These are phyloP conservation scores for Boletus sp. DNA, from an alignment of 768 basidiomycete species.

Conservation along the genomic window DNA sequence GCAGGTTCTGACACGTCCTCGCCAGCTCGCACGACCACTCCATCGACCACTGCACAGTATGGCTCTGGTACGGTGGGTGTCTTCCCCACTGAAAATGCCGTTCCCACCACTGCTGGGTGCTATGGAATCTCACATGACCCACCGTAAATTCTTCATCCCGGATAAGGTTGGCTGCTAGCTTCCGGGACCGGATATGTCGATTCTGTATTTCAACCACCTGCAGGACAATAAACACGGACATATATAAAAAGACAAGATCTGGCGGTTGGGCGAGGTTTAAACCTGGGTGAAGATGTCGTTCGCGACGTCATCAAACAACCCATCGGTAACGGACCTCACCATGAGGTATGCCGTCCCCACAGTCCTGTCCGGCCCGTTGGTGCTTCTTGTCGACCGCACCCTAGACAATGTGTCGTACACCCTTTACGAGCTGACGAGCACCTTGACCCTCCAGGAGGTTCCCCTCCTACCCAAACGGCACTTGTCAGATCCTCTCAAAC, in stretches of 20 bases:
- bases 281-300: conserved; percentile 46
- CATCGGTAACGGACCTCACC: conserved; percentile 62
- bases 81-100: conserved; percentile 45
- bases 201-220: background rate
- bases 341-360: conserved; percentile 29
- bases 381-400: background rate
- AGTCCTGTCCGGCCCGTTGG: background rate
- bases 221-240: too few species aligned
- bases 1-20: conserved; percentile 46
- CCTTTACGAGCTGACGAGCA: conserved; percentile 54
- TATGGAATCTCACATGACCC: conserved; percentile 66
- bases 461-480: conserved; percentile 42
- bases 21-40: background rate
- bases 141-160: conserved; percentile 62
- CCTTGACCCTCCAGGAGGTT: conserved; percentile 60
- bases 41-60: conserved; percentile 36
- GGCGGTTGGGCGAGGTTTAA: conserved; percentile 50
- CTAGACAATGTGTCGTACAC: conserved; percentile 49
- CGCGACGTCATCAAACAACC: conserved; percentile 61
- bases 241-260: conserved; percentile 49
- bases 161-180: conserved; percentile 51
- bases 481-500: conserved; percentile 48
- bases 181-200: background rate
- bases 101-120: conserved; percentile 29
- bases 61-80: conserved; percentile 51